Evolutionary conservation across 169 alveolate genomes (phyloP), one percentile per base, ranked within the genome.

Genomic region (Plasmodium gonderi): DNA sequence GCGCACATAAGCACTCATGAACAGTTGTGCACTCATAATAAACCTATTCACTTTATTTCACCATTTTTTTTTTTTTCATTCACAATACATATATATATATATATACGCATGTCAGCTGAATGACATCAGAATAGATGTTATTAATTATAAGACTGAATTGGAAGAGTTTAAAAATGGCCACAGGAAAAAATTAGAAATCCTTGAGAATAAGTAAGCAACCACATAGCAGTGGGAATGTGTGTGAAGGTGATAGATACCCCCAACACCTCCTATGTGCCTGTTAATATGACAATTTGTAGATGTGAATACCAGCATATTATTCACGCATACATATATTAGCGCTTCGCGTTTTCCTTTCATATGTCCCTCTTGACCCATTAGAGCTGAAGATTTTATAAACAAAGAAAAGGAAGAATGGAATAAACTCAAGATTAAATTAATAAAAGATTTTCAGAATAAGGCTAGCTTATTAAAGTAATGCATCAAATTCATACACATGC

Each of bases 371-470:
- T 44, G 31, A 7, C 11, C 54, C 31, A n/a, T 8, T 42, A 83
- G 92, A 54, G 82, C 92, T 23, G 92, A 83, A 69, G 92, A 83
- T 45, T 83, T 83, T 47, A 83, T 83, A 69, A 76, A 47, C 76
- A 72, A 69, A 44, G 92, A 83, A 83, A 83, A 83, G 31, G 92
- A 83, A 83, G 92, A 83, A 14, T 83, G 92, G 92, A 69, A 74
- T 31, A 83, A 74, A 20, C 92, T 83, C 44, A 83, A 83, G 64
- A 83, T 47, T 14, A 83, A 83, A 74, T 23, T 83, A 42, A 74
- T 83, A 72, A 83, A 83, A 9, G 92, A 83, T 17, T 83, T 83
- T 83, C 92, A 83, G 31, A 69, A 83, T 72, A 74, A 83, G 44
- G 49, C 92, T 69, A 51, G 67, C 92, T 74, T 83, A 69, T 44